phyloP scores from a whole-genome alignment of 257 asterid species.

The Nicotiana noctiflora region DNA sequence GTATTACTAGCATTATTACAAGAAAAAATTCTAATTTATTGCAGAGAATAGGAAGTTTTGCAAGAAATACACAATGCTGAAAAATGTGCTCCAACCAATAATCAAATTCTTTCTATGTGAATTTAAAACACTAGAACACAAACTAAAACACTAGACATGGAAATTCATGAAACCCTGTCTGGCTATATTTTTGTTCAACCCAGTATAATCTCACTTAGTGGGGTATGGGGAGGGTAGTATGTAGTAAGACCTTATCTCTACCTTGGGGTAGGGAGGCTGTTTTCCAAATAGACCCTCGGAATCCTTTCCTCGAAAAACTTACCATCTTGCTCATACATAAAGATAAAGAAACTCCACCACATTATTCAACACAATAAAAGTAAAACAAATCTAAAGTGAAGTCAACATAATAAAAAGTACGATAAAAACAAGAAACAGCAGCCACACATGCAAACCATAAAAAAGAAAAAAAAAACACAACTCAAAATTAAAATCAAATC shows the following conservation, averaged over 20 bases:
- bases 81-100: background rate
- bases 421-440: constrained; percentile 11
- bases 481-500: background rate
- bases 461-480: background rate
- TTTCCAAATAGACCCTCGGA: no score
- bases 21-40: background rate
- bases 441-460: background rate
- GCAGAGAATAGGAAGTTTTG: background rate
- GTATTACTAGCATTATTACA: background rate
- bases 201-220: no score
- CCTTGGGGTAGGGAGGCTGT: no score
- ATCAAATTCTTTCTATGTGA: background rate
- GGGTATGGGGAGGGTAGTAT: no score
- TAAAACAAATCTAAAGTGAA: background rate
- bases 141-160: background rate
- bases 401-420: background rate
- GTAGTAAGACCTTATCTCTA: no score
- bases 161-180: background rate
- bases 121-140: background rate
- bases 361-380: background rate
- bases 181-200: background rate
- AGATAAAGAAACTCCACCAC: no score
- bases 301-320: no score
- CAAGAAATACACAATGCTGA: background rate
- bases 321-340: no score